Evolutionary conservation across 306 rosid genomes (phyloP), one percentile per base, ranked within the genome.

Genomic region (Quercus wislizeni): DNA sequence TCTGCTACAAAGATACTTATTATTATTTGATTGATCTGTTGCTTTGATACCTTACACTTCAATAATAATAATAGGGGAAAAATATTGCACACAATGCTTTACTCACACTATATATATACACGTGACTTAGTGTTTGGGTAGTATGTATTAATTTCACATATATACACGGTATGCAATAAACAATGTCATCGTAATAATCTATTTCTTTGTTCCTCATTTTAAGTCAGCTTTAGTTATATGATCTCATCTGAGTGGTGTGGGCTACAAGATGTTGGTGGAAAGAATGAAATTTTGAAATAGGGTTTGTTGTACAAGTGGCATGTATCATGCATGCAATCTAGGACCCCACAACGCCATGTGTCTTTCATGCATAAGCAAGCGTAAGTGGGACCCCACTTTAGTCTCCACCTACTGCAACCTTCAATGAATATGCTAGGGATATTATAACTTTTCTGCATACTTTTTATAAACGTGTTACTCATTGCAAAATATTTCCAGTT

Each of bases 281-380:
- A n/a, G 27, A 46, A 71, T 25, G 82, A 76, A 54, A 74, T 46
- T 64, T 81, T 71, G 79, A 75, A 59, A 31, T 74, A 30, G 23
- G 23, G 49, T 19, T 49, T 31, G 52, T 19, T 71, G 81, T 75
- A 89, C 97, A 92, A 82, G 91, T 90, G 97, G 91, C 97, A 80
- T 5, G 78, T 58, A 55, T 49, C 15, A 18, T 78, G 72, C 85
- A 85, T 81, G 88, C 88, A 81, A 56, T 46, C 4, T 74, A 13
- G 43, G 82, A 71, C 78, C 79, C 83, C 77, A 73, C 74, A 6
- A 6, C 4, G 5, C 74, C 85, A 85, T 14, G 78, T 85, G 88
- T 70, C 88, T 67, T 35, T 46, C 72, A 67, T 67, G 72, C 72
- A 67, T 67, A 67, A 28, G 72, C 72, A 31, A 67, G 25, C 49